Evolutionary conservation across 2,329 filamentous ascomycete species (phyloP).

Genomic region (Ceratocystis huliohia): DNA sequence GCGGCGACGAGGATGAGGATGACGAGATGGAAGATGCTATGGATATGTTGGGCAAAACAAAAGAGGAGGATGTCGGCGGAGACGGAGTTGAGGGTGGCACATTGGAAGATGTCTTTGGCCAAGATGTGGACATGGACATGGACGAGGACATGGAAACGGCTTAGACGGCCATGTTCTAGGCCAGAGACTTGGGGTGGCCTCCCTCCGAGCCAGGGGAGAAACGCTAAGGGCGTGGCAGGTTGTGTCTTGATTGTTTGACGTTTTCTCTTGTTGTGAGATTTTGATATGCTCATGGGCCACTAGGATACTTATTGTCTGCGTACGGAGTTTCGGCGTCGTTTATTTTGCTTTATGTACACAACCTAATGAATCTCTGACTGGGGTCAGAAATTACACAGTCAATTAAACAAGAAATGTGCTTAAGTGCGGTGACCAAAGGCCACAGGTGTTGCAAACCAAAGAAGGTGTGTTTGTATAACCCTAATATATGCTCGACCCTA

Average conservation of each 20-base stretch:
- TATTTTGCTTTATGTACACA: background rate
- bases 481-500: fast-evolving
- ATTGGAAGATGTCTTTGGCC: conserved; percentile 43
- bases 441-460: too few species aligned
- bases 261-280: conserved; percentile 7
- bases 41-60: conserved; percentile 35
- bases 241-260: background rate
- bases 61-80: conserved; percentile 33
- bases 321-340: conserved; percentile 17
- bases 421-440: too few species aligned
- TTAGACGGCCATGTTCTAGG: background rate
- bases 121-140: conserved; percentile 42
- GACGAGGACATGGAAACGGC: conserved; percentile 35
- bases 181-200: background rate
- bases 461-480: too few species aligned
- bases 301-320: conserved; percentile 5
- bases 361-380: too few species aligned
- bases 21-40: conserved; percentile 35
- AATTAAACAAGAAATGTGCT: too few species aligned
- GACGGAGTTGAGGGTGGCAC: conserved; percentile 39
- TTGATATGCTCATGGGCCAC: background rate
- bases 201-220: background rate
- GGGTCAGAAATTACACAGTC: too few species aligned
- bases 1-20: conserved; percentile 32
- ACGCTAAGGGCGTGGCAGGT: background rate